phyloP scores from a whole-genome alignment of 1,284 basidiomycete genomes.

The Ganoderma boninense region DNA sequence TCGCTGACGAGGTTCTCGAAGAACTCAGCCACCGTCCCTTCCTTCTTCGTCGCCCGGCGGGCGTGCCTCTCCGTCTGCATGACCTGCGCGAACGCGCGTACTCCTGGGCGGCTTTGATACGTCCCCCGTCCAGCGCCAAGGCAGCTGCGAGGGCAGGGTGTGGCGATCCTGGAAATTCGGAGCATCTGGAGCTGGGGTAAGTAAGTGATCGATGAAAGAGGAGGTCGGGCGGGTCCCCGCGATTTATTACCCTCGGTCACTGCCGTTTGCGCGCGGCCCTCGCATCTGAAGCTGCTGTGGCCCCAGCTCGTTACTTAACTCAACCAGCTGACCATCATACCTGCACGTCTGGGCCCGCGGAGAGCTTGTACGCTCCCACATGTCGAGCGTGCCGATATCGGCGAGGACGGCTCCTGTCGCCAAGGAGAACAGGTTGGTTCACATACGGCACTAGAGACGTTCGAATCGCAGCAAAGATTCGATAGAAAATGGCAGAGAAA shows the following conservation, averaged over 20 bases:
- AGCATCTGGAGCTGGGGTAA: conserved; percentile 1
- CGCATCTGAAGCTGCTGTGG: not conserved
- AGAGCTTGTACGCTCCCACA: not conserved
- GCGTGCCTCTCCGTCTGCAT: conserved; percentile 1
- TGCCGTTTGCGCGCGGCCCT: not conserved
- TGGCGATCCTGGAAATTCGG: not conserved
- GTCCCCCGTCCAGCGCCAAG: not conserved
- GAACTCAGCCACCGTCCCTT: conserved; percentile 57
- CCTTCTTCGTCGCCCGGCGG: conserved; percentile 23
- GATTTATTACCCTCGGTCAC: not conserved
- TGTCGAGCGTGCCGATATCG: not conserved
- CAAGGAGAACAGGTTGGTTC: not conserved
- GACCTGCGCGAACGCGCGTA: conserved; percentile 11
- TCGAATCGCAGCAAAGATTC: not conserved
- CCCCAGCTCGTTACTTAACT: not conserved
- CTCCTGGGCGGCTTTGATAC: not conserved
- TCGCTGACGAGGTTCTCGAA: conserved; percentile 64
- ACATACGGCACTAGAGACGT: not conserved
- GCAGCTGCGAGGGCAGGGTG: not conserved
- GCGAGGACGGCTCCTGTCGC: not conserved
- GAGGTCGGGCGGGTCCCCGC: not conserved
- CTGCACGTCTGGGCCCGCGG: not conserved
- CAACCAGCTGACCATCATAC: not conserved
- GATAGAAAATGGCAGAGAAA: not conserved
- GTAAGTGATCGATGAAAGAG: not conserved